phyloP scores from a whole-genome alignment of 2,329 filamentous ascomycete genomes.

The Colletotrichum lindemuthianum region DNA sequence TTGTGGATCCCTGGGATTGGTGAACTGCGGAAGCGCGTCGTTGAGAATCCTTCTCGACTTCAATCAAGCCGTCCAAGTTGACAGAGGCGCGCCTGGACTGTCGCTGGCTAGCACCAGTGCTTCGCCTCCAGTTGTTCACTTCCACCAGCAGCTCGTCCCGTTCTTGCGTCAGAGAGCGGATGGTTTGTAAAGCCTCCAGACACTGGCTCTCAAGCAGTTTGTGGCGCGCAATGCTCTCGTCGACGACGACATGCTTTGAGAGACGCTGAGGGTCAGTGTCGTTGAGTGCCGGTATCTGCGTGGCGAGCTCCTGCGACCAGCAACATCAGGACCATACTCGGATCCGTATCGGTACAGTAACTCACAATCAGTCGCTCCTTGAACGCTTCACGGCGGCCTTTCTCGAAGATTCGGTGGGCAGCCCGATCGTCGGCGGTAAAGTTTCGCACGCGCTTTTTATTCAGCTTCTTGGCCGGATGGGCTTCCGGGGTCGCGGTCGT shows the following conservation, averaged over 20 bases:
- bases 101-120: constrained; percentile 16
- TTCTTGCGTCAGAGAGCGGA: constrained; percentile 39
- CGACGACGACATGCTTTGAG: constrained; percentile 52
- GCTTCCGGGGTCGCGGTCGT: constrained; percentile 10
- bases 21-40: neutral
- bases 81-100: neutral
- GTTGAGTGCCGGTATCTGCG: constrained; percentile 46
- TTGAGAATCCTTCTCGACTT: constrained; percentile 22
- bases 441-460: constrained; percentile 49
- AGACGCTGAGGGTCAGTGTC: constrained; percentile 48
- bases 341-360: constrained; percentile 8
- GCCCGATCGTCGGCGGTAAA: constrained; percentile 54
- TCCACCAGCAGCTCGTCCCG: constrained; percentile 43
- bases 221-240: constrained; percentile 47
- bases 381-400: constrained; percentile 53
- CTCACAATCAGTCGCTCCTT: constrained; percentile 49
- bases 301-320: constrained; percentile 45
- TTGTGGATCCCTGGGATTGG: neutral
- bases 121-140: constrained; percentile 40
- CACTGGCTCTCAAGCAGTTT: constrained; percentile 39
- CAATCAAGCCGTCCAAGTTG: constrained; percentile 16
- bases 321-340: neutral
- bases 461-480: constrained; percentile 9
- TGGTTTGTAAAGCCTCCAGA: constrained; percentile 34
- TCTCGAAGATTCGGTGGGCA: constrained; percentile 52